Evolutionary conservation across 768 basidiomycete genomes (phyloP).

Genomic region (Tremella fuciformis): DNA sequence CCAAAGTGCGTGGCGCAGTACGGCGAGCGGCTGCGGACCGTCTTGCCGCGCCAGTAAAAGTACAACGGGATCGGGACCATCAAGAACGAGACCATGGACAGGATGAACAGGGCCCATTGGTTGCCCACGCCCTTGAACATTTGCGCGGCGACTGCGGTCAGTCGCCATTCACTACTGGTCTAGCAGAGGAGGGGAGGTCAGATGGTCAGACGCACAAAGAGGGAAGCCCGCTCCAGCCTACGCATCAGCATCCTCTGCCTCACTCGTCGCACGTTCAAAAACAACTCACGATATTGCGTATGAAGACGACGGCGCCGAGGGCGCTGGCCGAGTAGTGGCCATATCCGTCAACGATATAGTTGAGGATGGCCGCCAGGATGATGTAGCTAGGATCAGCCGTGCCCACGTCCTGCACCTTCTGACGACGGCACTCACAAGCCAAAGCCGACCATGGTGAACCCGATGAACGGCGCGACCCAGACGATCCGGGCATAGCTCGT

Average conservation of each 20-base stretch:
- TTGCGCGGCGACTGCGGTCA: constrained; percentile 31
- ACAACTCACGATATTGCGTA: constrained; percentile 32
- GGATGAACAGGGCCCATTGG: constrained; percentile 38
- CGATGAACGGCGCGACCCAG: constrained; percentile 39
- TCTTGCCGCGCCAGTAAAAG: constrained; percentile 30
- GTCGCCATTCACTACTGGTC: too few relatives aligned
- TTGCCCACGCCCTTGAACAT: constrained; percentile 41
- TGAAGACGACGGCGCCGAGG: constrained; percentile 32
- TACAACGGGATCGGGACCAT: constrained; percentile 39
- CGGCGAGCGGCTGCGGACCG: constrained; percentile 28
- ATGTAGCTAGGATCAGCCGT: constrained; percentile 13
- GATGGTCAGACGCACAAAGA: constrained; percentile 23
- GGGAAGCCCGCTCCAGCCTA: constrained; percentile 37
- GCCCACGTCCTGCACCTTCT: too few relatives aligned
- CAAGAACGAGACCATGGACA: constrained; percentile 33
- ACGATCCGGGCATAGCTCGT: constrained; percentile 26
- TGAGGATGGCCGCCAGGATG: constrained; percentile 38
- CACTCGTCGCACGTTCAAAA: neutral
- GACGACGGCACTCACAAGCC: constrained; percentile 42
- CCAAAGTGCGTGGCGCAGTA: constrained; percentile 40
- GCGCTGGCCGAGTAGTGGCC: constrained; percentile 37
- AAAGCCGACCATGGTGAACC: constrained; percentile 38
- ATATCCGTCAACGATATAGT: constrained; percentile 41
- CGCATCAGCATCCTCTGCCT: neutral
- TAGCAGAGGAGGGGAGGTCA: too few relatives aligned